Conservation (phyloP, 495 filamentous ascomycete species). For the Penicillium canariense region DNA sequence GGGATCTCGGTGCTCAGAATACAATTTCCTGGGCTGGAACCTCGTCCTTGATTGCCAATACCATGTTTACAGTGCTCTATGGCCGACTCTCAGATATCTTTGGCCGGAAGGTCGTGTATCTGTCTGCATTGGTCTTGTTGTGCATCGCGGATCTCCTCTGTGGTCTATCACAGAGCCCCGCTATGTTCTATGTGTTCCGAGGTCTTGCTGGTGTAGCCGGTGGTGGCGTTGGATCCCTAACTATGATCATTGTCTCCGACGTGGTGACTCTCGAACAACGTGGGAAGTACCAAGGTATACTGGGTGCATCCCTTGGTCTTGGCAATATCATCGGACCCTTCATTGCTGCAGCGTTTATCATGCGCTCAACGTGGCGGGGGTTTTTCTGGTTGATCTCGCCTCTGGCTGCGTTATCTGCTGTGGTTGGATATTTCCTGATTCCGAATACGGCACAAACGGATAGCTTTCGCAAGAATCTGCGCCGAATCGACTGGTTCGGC, state of each 20-base stretch:
- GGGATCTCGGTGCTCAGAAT: conserved; percentile 52
- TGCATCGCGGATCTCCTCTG: conserved; percentile 54
- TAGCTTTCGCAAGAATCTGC: conserved; percentile 40
- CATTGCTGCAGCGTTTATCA: conserved; percentile 43
- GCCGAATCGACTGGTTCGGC: conserved; percentile 57
- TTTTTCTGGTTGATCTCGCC: conserved; percentile 49
- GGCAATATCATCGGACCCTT: conserved; percentile 48
- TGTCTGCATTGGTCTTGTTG: conserved; percentile 46
- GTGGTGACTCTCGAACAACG: conserved; percentile 46
- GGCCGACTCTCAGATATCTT: conserved; percentile 59
- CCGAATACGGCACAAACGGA: conserved; percentile 40
- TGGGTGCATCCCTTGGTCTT: conserved; percentile 41
- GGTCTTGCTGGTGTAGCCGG: conserved; percentile 54
- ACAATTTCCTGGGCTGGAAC: conserved; percentile 78
- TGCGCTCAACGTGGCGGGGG: conserved; percentile 47
- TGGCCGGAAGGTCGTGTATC: conserved; percentile 53
- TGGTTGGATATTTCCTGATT: conserved; percentile 43
- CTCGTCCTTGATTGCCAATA: conserved; percentile 70
- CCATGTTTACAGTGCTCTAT: conserved; percentile 63
- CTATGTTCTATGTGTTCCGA: conserved; percentile 57
- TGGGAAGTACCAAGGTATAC: conserved; percentile 46
- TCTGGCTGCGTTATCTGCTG: conserved; percentile 37
- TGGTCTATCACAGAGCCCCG: conserved; percentile 46
- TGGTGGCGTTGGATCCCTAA: conserved; percentile 50
- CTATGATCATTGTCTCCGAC: conserved; percentile 52